Conservation (phyloP, 2,329 filamentous ascomycete species). For the Fusarium foetens region DNA sequence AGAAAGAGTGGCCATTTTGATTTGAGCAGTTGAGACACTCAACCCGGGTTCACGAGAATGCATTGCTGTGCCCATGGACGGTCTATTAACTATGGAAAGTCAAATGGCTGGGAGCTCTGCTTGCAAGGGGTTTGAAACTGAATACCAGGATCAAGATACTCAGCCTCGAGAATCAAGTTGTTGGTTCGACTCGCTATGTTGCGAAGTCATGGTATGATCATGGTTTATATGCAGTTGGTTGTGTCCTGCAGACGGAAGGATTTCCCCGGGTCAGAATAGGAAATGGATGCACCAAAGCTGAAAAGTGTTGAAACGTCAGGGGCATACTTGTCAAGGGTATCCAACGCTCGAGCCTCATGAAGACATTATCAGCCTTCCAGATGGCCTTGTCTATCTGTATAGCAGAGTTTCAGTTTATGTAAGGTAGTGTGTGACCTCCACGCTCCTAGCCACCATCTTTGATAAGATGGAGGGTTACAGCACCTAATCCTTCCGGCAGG, state of each 20-base stretch:
- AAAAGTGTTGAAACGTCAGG: slow-evolving; percentile 9
- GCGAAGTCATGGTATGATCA: background rate
- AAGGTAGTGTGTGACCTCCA: slow-evolving; percentile 17
- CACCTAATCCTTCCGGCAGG: background rate
- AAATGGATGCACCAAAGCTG: slow-evolving; percentile 24
- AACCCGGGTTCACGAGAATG: background rate
- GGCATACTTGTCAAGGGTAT: background rate
- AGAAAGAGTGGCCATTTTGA: slow-evolving; percentile 4
- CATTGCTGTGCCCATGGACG: background rate
- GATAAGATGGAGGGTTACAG: slow-evolving; percentile 11
- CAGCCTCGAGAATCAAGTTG: slow-evolving; percentile 1
- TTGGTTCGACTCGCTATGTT: slow-evolving; percentile 7
- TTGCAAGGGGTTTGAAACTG: background rate
- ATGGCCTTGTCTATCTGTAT: background rate
- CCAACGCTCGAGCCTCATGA: background rate
- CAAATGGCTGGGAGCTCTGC: background rate
- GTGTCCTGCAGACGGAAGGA: slow-evolving; percentile 27
- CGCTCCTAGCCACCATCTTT: slow-evolving; percentile 20
- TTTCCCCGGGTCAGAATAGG: slow-evolving; percentile 18
- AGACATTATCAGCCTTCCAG: background rate
- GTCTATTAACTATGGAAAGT: slow-evolving; percentile 2
- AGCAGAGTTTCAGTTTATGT: slow-evolving; percentile 24
- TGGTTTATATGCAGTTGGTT: slow-evolving; percentile 27
- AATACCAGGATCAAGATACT: background rate
- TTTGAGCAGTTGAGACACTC: background rate